phyloP scores from a whole-genome alignment of 768 basidiomycete genomes.

The Amanita subjunquillea region DNA sequence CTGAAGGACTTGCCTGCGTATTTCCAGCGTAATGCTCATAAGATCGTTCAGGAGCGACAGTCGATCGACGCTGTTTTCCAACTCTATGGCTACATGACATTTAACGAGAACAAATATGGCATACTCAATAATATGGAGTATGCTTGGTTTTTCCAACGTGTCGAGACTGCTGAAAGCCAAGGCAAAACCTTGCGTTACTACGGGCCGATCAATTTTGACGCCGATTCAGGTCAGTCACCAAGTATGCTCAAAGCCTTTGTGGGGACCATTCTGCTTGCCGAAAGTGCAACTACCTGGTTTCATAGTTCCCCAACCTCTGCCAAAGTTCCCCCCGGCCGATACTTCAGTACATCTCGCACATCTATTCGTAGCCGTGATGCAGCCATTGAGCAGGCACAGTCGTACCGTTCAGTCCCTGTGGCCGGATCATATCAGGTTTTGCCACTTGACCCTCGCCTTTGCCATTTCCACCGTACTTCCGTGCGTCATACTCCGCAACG shows the following conservation, averaged over 20 bases:
- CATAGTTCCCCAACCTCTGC: slow-evolving; percentile 6
- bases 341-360: not conserved
- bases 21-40: slow-evolving; percentile 1
- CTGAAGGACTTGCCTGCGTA: slow-evolving; percentile 5
- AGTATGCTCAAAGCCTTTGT: slow-evolving; percentile 8
- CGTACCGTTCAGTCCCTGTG: not conserved
- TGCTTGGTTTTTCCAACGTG: slow-evolving; percentile 10
- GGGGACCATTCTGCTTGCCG: slow-evolving; percentile 7
- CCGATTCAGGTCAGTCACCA: not conserved
- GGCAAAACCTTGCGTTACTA: slow-evolving; percentile 6
- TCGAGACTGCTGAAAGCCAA: not conserved
- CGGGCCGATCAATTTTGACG: slow-evolving; percentile 4
- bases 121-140: slow-evolving; percentile 9
- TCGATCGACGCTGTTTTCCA: slow-evolving; percentile 8
- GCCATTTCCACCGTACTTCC: slow-evolving; percentile 6
- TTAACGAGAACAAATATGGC: slow-evolving; percentile 10
- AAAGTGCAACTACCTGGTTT: not conserved
- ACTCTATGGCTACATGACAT: slow-evolving; percentile 11
- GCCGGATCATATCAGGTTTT: slow-evolving; percentile 5
- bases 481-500: slow-evolving; percentile 1
- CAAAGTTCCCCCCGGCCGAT: slow-evolving; percentile 1
- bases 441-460: slow-evolving; percentile 6
- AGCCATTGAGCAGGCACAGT: slow-evolving; percentile 1
- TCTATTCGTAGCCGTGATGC: not conserved
- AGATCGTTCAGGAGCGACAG: slow-evolving; percentile 2